Evolutionary conservation across 225 moss, liverwort and hornwort genomes (phyloP).

Genomic region (Polytrichum formosum): DNA sequence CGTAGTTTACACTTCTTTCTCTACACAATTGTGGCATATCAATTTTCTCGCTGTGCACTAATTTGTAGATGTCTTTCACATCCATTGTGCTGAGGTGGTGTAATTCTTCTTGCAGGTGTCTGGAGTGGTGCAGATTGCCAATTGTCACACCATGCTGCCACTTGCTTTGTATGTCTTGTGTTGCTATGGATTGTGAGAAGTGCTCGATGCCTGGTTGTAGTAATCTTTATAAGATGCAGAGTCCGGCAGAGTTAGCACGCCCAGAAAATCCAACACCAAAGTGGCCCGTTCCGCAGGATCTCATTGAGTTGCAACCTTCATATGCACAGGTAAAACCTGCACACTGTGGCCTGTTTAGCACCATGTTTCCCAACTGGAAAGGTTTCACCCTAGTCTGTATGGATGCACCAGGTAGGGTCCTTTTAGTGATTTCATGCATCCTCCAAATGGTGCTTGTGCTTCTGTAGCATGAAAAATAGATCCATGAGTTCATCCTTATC

Average conservation of each 20-base stretch:
- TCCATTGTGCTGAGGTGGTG: constrained; percentile 10
- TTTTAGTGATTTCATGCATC: background rate
- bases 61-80: background rate
- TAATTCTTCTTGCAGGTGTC: constrained; percentile 60
- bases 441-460: background rate
- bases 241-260: constrained; percentile 79
- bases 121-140: constrained; percentile 80
- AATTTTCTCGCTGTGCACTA: no score
- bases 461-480: no score
- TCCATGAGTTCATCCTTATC: no score
- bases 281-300: constrained; percentile 98
- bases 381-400: background rate
- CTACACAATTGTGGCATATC: no score
- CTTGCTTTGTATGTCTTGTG: constrained; percentile 88
- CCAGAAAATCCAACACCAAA: constrained; percentile 95
- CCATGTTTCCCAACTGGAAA: background rate
- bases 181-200: constrained; percentile 80
- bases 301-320: constrained; percentile 98
- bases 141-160: constrained; percentile 91
- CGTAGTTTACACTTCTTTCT: no score
- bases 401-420: background rate
- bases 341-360: background rate
- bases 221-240: constrained; percentile 83
- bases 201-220: constrained; percentile 76
- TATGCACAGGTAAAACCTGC: constrained; percentile 78